A percentile compares a stretch with the other conserved stretches of the same genome.
phyloP scores from a whole-genome alignment of 1,284 basidiomycete genomes.

The Pseudomicrostroma phylloplanum region DNA sequence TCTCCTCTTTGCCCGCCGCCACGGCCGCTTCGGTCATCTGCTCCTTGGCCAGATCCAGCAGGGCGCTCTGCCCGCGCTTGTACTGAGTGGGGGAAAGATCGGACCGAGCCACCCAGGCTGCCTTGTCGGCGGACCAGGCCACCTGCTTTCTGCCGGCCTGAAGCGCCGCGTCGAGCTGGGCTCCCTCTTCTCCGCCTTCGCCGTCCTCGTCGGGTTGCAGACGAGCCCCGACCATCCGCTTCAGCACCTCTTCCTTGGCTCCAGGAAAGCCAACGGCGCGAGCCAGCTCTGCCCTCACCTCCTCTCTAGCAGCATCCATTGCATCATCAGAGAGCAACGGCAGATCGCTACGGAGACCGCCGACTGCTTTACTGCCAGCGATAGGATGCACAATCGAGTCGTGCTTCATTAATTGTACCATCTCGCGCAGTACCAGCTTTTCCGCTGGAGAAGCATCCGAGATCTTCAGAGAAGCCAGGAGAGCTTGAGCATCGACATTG shows the following conservation, averaged over 20 bases:
- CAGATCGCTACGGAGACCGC: constrained; percentile 70
- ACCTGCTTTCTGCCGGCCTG: constrained; percentile 52
- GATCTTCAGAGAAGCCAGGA: constrained; percentile 56
- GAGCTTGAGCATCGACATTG: constrained; percentile 65
- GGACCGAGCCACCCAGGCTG: constrained; percentile 65
- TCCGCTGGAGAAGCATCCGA: constrained; percentile 45
- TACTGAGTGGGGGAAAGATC: constrained; percentile 61
- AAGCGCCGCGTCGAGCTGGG: constrained; percentile 25
- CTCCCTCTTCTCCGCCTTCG: constrained; percentile 55
- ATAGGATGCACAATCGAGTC: constrained; percentile 83
- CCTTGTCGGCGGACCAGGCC: constrained; percentile 60
- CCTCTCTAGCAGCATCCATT: constrained; percentile 65
- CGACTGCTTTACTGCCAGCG: constrained; percentile 70
- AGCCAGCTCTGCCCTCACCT: constrained; percentile 76
- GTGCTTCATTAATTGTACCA: constrained; percentile 73
- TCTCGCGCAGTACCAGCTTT: constrained; percentile 69
- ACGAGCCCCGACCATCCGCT: constrained; percentile 35
- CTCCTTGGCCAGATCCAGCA: constrained; percentile 65
- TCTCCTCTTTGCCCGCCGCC: constrained; percentile 79
- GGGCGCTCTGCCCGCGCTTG: constrained; percentile 61
- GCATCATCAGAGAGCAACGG: constrained; percentile 70
- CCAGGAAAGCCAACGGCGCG: constrained; percentile 73
- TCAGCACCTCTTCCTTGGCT: constrained; percentile 70
- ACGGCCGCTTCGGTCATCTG: constrained; percentile 74
- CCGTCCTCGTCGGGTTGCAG: constrained; percentile 20